phyloP scores from a whole-genome alignment of 2,329 filamentous ascomycete species.

The Ceratocystis albifundus region DNA sequence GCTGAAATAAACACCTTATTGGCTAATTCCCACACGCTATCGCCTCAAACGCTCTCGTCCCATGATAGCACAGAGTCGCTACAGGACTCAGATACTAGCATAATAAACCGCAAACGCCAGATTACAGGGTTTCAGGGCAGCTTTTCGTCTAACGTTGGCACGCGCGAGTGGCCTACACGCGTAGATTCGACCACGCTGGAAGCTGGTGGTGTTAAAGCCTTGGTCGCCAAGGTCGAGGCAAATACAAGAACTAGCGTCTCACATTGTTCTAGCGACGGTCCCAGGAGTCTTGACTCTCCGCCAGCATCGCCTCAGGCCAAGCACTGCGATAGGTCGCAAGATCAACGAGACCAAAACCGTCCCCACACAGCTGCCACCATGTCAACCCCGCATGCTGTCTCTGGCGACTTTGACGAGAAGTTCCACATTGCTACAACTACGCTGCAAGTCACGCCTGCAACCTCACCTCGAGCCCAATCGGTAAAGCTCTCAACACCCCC shows the following conservation, averaged over 20 bases:
- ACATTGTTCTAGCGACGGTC: background rate
- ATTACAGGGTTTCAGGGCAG: conserved; percentile 21
- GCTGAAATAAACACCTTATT: conserved; percentile 18
- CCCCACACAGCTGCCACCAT: background rate
- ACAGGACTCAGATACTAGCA: conserved; percentile 13
- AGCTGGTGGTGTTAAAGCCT: conserved; percentile 10
- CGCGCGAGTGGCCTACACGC: conserved; percentile 20
- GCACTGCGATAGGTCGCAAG: background rate
- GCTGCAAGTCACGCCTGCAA: conserved; percentile 3
- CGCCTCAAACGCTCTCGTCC: background rate
- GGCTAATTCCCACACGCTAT: conserved; percentile 11
- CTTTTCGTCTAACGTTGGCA: conserved; percentile 23
- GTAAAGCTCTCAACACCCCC: conserved; percentile 12
- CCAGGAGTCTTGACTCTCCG: background rate
- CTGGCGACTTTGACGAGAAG: conserved; percentile 4
- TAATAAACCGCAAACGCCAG: conserved; percentile 22
- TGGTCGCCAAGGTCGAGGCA: conserved; percentile 8
- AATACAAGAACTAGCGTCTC: background rate
- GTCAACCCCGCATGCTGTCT: background rate
- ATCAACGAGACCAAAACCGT: background rate
- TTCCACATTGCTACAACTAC: background rate
- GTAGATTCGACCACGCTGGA: background rate
- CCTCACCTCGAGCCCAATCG: conserved; percentile 6
- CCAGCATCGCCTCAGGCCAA: background rate
- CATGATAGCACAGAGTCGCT: background rate